Percentiles rank a stretch among this genome's conserved stretches.
Conservation (phyloP, 1,139 yeast genomes). For the Protomyces macrosporus region DNA sequence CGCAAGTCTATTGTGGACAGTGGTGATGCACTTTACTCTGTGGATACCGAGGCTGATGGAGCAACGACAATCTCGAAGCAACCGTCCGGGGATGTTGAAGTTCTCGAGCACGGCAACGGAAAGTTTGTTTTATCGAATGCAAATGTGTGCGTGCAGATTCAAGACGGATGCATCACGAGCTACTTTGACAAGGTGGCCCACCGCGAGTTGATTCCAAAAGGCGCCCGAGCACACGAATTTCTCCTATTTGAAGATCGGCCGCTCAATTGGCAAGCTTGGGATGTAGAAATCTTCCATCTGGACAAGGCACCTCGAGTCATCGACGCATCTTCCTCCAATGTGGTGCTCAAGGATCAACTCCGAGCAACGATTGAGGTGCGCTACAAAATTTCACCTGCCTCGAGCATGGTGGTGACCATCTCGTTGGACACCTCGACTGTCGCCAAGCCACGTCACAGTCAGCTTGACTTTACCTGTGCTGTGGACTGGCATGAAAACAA, state of each 20-base stretch:
- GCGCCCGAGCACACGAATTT: conserved; percentile 60
- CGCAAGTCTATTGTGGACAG: conserved; percentile 49
- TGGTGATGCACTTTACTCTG: conserved; percentile 28
- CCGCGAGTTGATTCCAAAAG: conserved; percentile 62
- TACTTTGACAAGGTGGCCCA: conserved; percentile 55
- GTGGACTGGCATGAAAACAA: conserved; percentile 87
- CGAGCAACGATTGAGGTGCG: conserved; percentile 58
- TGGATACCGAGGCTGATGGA: conserved; percentile 29
- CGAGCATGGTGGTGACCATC: conserved; percentile 62
- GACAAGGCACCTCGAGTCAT: conserved; percentile 65
- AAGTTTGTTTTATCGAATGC: conserved; percentile 55
- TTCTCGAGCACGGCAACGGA: conserved; percentile 31
- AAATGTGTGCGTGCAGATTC: conserved; percentile 53
- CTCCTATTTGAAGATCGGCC: conserved; percentile 86
- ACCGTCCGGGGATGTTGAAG: conserved; percentile 26
- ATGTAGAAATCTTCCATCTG: conserved; percentile 78
- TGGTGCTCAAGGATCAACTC: conserved; percentile 53
- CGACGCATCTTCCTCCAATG: conserved; percentile 59
- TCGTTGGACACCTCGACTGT: conserved; percentile 70
- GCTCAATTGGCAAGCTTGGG: conserved; percentile 95
- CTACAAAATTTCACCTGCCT: conserved; percentile 53
- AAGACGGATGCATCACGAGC: conserved; percentile 63
- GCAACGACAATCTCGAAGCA: conserved; percentile 37
- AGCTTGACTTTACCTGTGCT: conserved; percentile 54
- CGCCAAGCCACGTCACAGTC: conserved; percentile 49